These are phyloP conservation scores for Trichophyton simii DNA, from an alignment of 2,329 filamentous ascomycete species.

Conservation along the genomic window DNA sequence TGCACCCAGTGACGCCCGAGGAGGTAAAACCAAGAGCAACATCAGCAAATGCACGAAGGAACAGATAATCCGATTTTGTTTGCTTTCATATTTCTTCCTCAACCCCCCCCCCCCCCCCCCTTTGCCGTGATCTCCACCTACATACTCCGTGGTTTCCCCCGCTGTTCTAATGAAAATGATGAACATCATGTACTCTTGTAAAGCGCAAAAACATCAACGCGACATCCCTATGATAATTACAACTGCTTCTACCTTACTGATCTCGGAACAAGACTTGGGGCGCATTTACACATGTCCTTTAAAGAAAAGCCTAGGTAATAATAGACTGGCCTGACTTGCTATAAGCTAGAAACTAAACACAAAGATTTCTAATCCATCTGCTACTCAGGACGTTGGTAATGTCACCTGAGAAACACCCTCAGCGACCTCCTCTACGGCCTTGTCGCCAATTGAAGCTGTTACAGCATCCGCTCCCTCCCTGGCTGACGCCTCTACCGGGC, in stretches of 20 bases:
- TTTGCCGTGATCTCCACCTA: slow-evolving; percentile 44
- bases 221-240: background rate
- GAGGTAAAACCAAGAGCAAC: slow-evolving; percentile 48
- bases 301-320: too few relatives aligned
- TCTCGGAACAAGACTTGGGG: background rate
- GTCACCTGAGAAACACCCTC: slow-evolving; percentile 34
- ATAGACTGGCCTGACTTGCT: background rate
- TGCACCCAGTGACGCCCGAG: slow-evolving; percentile 60
- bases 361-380: background rate
- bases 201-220: background rate
- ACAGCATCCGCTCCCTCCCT: slow-evolving; percentile 23
- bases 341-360: background rate
- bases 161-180: background rate
- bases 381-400: slow-evolving; percentile 26
- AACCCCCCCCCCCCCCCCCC: slow-evolving; percentile 13
- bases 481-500: slow-evolving; percentile 24
- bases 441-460: slow-evolving; percentile 18
- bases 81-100: slow-evolving; percentile 27
- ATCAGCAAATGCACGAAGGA: slow-evolving; percentile 26
- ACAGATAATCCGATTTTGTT: slow-evolving; percentile 23
- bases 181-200: background rate
- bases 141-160: background rate
- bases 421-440: slow-evolving; percentile 28
- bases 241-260: background rate
- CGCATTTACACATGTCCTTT: background rate